phyloP scores from a whole-genome alignment of 805 yeast species.

The Metschnikowia amazonensis region DNA sequence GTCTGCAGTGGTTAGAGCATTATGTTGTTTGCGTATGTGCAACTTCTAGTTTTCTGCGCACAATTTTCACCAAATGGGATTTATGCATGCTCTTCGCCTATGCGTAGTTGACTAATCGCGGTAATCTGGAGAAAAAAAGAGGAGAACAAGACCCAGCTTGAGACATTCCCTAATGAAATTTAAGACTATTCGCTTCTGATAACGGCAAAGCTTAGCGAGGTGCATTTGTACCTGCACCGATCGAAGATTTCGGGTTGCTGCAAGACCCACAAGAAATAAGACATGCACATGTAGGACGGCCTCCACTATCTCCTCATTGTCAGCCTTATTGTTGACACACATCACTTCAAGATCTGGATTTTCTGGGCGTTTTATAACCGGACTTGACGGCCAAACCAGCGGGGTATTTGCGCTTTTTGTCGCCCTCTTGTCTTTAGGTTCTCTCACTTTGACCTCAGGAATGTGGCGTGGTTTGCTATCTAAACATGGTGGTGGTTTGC shows the following conservation, averaged over 20 bases:
- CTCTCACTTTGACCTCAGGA: not conserved
- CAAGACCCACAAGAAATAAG: not conserved
- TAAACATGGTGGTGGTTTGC: not conserved
- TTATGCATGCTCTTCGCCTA: constrained; percentile 1
- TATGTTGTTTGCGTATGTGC: not conserved
- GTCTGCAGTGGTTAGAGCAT: not conserved
- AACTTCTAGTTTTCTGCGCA: not conserved
- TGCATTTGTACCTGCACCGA: not conserved
- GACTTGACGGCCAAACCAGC: not conserved
- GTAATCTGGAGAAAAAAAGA: not conserved
- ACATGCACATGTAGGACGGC: not conserved
- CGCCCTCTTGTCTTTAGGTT: not conserved
- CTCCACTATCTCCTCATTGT: not conserved
- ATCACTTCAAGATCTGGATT: not conserved
- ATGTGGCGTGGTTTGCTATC: constrained; percentile 1
- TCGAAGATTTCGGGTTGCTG: not conserved
- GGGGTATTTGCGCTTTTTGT: not conserved
- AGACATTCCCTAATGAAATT: constrained; percentile 1
- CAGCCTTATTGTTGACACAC: not conserved
- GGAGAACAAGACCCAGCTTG: not conserved
- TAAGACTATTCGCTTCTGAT: not conserved
- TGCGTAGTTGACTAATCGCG: constrained; percentile 1
- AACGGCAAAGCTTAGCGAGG: not conserved
- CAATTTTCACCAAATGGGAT: not conserved
- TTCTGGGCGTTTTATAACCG: not conserved